Evolutionary conservation across 441 rosid genomes (phyloP).

Genomic region (Pelargonium fulgidum): DNA sequence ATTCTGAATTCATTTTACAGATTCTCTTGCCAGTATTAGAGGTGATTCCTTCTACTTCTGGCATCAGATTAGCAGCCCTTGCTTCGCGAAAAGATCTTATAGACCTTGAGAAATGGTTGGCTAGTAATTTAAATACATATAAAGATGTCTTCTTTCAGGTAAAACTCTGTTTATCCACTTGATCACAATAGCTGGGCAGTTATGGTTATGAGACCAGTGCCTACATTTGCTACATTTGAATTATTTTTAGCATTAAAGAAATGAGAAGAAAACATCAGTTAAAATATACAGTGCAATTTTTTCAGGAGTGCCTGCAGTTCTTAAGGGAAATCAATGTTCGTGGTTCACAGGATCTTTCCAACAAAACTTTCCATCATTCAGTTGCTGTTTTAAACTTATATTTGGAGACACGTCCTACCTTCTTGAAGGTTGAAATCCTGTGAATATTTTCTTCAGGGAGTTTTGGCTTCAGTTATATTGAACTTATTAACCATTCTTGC

Average conservation of each 20-base stretch:
- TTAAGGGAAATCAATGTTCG: constrained; percentile 66
- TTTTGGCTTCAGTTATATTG: background rate
- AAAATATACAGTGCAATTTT: constrained; percentile 23
- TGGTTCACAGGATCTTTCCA: constrained; percentile 60
- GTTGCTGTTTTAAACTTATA: constrained; percentile 53
- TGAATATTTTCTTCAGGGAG: background rate
- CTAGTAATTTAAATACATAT: constrained; percentile 42
- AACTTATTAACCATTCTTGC: background rate
- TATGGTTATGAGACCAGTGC: background rate
- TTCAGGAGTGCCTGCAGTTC: constrained; percentile 85
- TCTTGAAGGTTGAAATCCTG: constrained; percentile 57
- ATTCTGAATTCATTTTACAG: constrained; percentile 35
- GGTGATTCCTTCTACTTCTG: constrained; percentile 58
- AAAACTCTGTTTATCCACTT: constrained; percentile 3
- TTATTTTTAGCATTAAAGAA: constrained; percentile 10
- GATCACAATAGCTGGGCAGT: background rate
- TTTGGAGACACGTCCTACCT: constrained; percentile 50
- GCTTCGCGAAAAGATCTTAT: constrained; percentile 69
- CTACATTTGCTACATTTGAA: background rate
- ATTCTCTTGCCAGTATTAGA: constrained; percentile 64
- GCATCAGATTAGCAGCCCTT: constrained; percentile 74
- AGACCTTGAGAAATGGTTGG: constrained; percentile 88
- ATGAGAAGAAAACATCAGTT: constrained; percentile 17
- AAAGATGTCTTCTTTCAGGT: constrained; percentile 86
- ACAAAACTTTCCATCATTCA: constrained; percentile 53